Percentiles rank a stretch among this genome's conserved stretches.
These are phyloP conservation scores for Alternaria gansuensis DNA, from an alignment of 2,329 filamentous ascomycete species.

Conservation along the genomic window DNA sequence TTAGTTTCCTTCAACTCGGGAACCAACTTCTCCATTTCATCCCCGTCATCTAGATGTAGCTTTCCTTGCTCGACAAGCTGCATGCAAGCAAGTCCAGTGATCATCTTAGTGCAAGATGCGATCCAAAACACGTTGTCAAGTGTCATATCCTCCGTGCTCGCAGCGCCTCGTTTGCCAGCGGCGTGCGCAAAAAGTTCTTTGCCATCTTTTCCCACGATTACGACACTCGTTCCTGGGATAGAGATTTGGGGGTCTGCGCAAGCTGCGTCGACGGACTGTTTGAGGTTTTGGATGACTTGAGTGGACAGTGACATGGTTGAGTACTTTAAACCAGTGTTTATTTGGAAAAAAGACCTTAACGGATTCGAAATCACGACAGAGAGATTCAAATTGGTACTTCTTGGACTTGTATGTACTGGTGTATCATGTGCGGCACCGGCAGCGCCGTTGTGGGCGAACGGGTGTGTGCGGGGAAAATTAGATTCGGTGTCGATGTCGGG, in stretches of 20 bases:
- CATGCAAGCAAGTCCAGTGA: constrained; percentile 45
- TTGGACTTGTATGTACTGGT: not conserved
- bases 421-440: constrained; percentile 1
- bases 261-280: constrained; percentile 30
- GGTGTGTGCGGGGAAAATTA: constrained; percentile 5
- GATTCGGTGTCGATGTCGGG: constrained; percentile 5
- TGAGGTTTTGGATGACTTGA: constrained; percentile 11
- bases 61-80: constrained; percentile 48
- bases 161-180: constrained; percentile 53
- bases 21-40: constrained; percentile 35
- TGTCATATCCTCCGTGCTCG: constrained; percentile 61
- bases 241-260: constrained; percentile 35
- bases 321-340: not conserved
- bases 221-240: constrained; percentile 55
- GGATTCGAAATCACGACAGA: not conserved
- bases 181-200: constrained; percentile 54
- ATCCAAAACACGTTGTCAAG: constrained; percentile 67
- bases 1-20: constrained; percentile 53
- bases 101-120: constrained; percentile 58
- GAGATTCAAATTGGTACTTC: not conserved
- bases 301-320: constrained; percentile 12
- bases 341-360: not conserved
- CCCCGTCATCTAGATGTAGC: constrained; percentile 41
- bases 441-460: not conserved
- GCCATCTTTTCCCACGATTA: constrained; percentile 55